These are phyloP conservation scores for Diaporthe vexans DNA, from an alignment of 2,329 filamentous ascomycete genomes.

Conservation along the genomic window DNA sequence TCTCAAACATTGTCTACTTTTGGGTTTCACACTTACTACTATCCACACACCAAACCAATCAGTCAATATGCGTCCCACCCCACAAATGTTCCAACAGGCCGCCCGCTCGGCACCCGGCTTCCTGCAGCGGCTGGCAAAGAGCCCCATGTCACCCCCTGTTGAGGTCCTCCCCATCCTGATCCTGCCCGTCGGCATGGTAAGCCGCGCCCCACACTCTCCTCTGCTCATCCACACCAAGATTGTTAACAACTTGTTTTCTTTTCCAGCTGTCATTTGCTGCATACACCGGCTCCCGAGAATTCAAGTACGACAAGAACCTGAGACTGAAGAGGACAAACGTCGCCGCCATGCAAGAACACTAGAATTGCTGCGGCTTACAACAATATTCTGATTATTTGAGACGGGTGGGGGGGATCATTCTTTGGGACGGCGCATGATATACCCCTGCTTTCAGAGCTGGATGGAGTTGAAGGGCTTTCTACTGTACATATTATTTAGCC, in stretches of 20 bases:
- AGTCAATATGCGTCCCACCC: slow-evolving; percentile 38
- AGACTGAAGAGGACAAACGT: slow-evolving; percentile 38
- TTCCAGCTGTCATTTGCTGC: slow-evolving; percentile 37
- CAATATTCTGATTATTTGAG: not conserved
- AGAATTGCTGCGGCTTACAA: not conserved
- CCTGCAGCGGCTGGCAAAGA: slow-evolving; percentile 34
- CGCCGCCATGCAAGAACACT: slow-evolving; percentile 29
- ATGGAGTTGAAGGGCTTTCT: slow-evolving; percentile 1
- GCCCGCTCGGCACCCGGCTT: slow-evolving; percentile 32
- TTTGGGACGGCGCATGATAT: slow-evolving; percentile 9
- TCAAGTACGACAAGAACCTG: slow-evolving; percentile 39
- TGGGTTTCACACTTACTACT: not conserved
- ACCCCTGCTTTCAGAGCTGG: slow-evolving; percentile 10
- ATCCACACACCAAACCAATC: not conserved
- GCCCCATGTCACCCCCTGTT: slow-evolving; percentile 39
- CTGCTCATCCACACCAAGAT: too few relatives aligned
- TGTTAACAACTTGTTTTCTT: too few relatives aligned
- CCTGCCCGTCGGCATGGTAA: slow-evolving; percentile 40
- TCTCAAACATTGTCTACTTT: not conserved
- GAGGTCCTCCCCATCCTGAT: slow-evolving; percentile 40
- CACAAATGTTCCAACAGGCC: slow-evolving; percentile 37
- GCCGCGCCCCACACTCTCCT: not conserved
- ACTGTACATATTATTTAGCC: slow-evolving; percentile 10
- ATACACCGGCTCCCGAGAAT: slow-evolving; percentile 38
- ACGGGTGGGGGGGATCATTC: not conserved